phyloP scores from a whole-genome alignment of 257 asterid species.

The Linderniella brevidens region DNA sequence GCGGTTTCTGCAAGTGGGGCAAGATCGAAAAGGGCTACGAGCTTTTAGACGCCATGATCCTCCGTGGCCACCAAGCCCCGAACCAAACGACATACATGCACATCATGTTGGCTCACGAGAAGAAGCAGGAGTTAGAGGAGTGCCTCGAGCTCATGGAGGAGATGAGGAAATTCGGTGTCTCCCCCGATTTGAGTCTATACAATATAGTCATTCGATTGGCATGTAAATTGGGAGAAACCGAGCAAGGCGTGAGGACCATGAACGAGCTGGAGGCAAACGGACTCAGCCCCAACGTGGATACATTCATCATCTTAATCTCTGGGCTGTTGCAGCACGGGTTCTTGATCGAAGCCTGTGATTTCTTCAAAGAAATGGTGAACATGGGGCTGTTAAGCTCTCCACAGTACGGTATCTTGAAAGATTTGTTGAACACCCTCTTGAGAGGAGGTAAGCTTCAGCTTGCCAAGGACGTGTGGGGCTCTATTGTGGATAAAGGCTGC shows the following conservation, averaged over 20 bases:
- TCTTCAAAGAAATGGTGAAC: conserved; percentile 64
- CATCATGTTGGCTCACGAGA: conserved; percentile 77
- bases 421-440: conserved; percentile 52
- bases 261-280: conserved; percentile 51
- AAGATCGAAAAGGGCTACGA: conserved; percentile 45
- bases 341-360: conserved; percentile 68
- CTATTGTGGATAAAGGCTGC: conserved; percentile 55
- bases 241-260: conserved; percentile 40
- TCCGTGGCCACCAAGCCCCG: conserved; percentile 47
- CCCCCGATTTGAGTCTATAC: conserved; percentile 46
- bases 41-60: conserved; percentile 55
- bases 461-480: conserved; percentile 69
- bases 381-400: conserved; percentile 74
- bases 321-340: conserved; percentile 51
- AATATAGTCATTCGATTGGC: conserved; percentile 51
- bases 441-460: conserved; percentile 57
- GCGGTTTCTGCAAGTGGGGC: conserved; percentile 86
- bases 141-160: conserved; percentile 54
- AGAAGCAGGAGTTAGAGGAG: conserved; percentile 71
- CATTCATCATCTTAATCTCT: conserved; percentile 43
- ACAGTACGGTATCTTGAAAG: conserved; percentile 69
- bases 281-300: conserved; percentile 60
- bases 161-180: conserved; percentile 47
- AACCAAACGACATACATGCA: conserved; percentile 57
- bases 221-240: conserved; percentile 60